Evolutionary conservation across 257 asterid genomes (phyloP).

Genomic region (Primulina tabacum): DNA sequence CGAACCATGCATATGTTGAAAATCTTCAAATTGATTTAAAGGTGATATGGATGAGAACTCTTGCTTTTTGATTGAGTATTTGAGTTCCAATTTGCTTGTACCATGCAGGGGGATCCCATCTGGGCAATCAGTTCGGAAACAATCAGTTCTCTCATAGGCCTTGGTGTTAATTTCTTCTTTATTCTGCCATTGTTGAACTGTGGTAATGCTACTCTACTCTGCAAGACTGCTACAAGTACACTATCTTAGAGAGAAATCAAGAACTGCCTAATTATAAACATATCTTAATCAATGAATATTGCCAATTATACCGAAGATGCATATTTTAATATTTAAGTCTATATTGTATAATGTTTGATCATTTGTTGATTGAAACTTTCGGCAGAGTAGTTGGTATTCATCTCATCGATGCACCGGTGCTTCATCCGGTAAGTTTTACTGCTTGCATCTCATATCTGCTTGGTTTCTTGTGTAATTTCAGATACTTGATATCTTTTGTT

Average conservation of each 20-base stretch:
- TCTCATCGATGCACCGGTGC: conserved; percentile 72
- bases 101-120: conserved; percentile 91
- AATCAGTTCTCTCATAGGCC: conserved; percentile 61
- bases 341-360: conserved; percentile 35
- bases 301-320: not conserved
- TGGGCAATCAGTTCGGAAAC: conserved; percentile 92
- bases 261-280: not conserved
- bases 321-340: too few relatives aligned
- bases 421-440: conserved; percentile 60
- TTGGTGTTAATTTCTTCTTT: conserved; percentile 89
- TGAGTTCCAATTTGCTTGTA: not conserved
- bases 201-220: conserved; percentile 36
- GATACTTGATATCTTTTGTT: conserved; percentile 20
- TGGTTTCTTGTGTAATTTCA: not conserved
- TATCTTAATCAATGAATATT: not conserved
- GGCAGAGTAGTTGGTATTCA: conserved; percentile 97
- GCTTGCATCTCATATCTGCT: not conserved
- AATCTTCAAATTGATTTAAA: too few relatives aligned
- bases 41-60: not conserved
- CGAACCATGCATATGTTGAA: too few relatives aligned
- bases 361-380: conserved; percentile 32
- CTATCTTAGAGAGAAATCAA: conserved; percentile 1
- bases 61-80: not conserved
- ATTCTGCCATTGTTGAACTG: conserved; percentile 70
- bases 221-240: conserved; percentile 16